Conservation (phyloP, 139 green algal species). For the Chlamydomonas eustigma region DNA sequence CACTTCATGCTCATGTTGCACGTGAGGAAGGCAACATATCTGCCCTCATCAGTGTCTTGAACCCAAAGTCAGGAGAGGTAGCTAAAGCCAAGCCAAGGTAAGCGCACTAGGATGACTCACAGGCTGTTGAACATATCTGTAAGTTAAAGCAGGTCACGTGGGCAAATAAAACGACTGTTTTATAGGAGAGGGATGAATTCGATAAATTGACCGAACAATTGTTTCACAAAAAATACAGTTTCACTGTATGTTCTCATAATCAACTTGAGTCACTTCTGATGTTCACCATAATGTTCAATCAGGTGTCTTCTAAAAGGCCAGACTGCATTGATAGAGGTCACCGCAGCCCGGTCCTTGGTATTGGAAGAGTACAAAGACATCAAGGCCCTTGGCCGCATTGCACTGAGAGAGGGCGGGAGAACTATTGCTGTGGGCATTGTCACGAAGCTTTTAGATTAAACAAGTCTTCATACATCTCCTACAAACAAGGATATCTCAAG, state of each 20-base stretch:
- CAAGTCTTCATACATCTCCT: background rate
- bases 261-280: too few relatives aligned
- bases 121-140: too few relatives aligned
- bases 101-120: too few relatives aligned
- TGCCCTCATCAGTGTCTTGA: slow-evolving; percentile 61
- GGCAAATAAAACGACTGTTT: too few relatives aligned
- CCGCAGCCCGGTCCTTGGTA: slow-evolving; percentile 46
- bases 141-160: too few relatives aligned
- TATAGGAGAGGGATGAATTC: too few relatives aligned
- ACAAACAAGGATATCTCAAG: background rate
- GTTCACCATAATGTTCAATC: too few relatives aligned
- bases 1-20: slow-evolving; percentile 69
- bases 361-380: slow-evolving; percentile 75
- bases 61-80: slow-evolving; percentile 69
- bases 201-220: too few relatives aligned
- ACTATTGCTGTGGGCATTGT: slow-evolving; percentile 90
- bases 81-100: slow-evolving; percentile 55
- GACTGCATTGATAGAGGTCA: slow-evolving; percentile 77
- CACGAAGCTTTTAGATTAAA: slow-evolving; percentile 35
- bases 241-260: too few relatives aligned
- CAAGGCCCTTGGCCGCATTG: slow-evolving; percentile 75
- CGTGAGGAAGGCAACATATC: slow-evolving; percentile 66
- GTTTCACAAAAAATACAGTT: too few relatives aligned
- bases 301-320: slow-evolving; percentile 67
- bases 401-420: slow-evolving; percentile 70